Evolutionary conservation across 176 grass and related monocot genomes (phyloP).

Genomic region (Canna indica): DNA sequence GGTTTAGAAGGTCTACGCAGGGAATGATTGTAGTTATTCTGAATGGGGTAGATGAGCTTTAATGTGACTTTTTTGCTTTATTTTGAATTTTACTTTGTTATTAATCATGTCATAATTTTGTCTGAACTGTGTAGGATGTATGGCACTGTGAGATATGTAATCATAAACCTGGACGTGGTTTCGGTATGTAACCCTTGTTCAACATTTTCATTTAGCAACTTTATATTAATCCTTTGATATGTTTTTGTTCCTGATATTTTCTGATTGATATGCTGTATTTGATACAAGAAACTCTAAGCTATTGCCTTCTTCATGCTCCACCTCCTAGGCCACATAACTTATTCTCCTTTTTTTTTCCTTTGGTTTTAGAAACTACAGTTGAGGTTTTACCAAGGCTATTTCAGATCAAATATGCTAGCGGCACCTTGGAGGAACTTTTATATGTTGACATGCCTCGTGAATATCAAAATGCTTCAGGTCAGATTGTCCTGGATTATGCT

Average conservation of each 20-base stretch:
- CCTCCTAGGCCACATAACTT: neutral
- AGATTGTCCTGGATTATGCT: slow-evolving; percentile 93
- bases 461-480: slow-evolving; percentile 72
- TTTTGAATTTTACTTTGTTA: neutral
- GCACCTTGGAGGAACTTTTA: slow-evolving; percentile 84
- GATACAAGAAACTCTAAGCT: neutral
- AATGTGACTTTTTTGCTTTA: neutral
- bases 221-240: neutral
- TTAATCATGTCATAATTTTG: neutral
- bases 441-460: slow-evolving; percentile 98
- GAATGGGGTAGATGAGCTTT: neutral
- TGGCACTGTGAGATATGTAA: slow-evolving; percentile 99
- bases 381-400: slow-evolving; percentile 90
- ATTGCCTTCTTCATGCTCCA: neutral
- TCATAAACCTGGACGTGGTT: slow-evolving; percentile 79
- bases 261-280: neutral
- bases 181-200: slow-evolving; percentile 45
- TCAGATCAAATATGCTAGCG: slow-evolving; percentile 98
- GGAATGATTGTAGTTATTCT: neutral
- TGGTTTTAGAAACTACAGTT: slow-evolving; percentile 85
- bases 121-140: slow-evolving; percentile 55
- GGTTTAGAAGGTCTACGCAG: neutral
- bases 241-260: neutral
- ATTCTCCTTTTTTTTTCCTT: neutral
- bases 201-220: slow-evolving; percentile 10